A percentile compares a stretch with the other conserved stretches of the same genome.
These are phyloP conservation scores for Pseudotulostoma volvatum DNA, from an alignment of 495 filamentous ascomycete genomes.

Conservation along the genomic window DNA sequence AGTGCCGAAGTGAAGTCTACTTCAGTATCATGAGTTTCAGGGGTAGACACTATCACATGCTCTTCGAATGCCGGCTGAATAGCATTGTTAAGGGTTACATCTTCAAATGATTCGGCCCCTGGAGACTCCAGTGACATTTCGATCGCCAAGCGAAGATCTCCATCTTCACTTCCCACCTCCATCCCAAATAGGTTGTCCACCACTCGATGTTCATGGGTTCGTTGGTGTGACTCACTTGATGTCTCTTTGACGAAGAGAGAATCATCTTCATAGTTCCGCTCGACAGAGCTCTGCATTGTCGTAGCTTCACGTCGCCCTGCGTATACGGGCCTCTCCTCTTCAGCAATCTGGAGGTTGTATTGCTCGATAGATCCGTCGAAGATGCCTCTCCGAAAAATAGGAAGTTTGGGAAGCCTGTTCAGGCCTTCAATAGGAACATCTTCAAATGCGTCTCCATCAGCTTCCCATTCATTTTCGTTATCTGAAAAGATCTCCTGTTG, in stretches of 20 bases:
- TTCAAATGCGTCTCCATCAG: conserved; percentile 64
- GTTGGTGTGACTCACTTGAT: no score
- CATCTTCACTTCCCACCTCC: conserved; percentile 40
- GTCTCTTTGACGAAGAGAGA: conserved; percentile 50
- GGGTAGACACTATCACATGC: conserved; percentile 6
- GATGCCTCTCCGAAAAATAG: conserved; percentile 21
- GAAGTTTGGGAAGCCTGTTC: conserved; percentile 65
- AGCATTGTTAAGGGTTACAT: conserved; percentile 19
- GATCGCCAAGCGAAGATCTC: conserved; percentile 68
- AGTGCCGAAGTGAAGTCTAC: conserved; percentile 30
- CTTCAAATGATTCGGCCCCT: conserved; percentile 14
- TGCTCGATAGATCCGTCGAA: conserved; percentile 23
- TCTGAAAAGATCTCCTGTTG: conserved; percentile 29
- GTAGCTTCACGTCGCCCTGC: conserved; percentile 15
- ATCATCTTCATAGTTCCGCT: conserved; percentile 28
- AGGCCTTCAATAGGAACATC: conserved; percentile 91
- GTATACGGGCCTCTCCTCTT: conserved; percentile 29
- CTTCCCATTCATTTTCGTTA: conserved; percentile 34
- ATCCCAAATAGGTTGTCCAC: conserved; percentile 29
- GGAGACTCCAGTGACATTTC: conserved; percentile 50
- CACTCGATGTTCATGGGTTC: conserved; percentile 13
- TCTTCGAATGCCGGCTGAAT: background rate
- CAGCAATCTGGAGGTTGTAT: conserved; percentile 22
- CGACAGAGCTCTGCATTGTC: conserved; percentile 5
- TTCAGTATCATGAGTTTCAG: conserved; percentile 27